Percentiles rank a stretch among this genome's conserved stretches.
phyloP scores from a whole-genome alignment of 2,329 filamentous ascomycete species.

The Westerdykella sp. region DNA sequence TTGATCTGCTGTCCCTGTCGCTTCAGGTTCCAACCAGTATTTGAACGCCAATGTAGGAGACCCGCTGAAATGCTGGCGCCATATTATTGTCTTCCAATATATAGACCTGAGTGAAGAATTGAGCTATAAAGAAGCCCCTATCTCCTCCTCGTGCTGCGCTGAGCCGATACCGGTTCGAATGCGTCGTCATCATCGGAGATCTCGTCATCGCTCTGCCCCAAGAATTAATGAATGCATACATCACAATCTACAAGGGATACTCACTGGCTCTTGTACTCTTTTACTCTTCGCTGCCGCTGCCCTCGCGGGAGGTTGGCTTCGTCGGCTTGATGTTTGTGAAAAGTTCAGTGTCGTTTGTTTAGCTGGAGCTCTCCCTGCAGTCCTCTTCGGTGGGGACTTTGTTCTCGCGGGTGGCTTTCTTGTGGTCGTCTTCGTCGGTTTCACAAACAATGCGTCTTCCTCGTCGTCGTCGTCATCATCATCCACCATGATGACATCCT shows the following conservation, averaged over 20 bases:
- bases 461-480: constrained; percentile 44
- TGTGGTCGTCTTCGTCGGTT: constrained; percentile 11
- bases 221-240: constrained; percentile 4
- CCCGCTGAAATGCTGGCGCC: background rate
- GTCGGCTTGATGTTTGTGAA: constrained; percentile 34
- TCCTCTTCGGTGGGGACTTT: constrained; percentile 26
- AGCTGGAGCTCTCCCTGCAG: constrained; percentile 10
- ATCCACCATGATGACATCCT: constrained; percentile 39
- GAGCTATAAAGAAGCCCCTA: constrained; percentile 5
- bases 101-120: too few species aligned
- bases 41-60: background rate
- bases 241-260: constrained; percentile 6
- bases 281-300: constrained; percentile 19
- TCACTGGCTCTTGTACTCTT: constrained; percentile 38
- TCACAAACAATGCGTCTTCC: constrained; percentile 37
- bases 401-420: constrained; percentile 16
- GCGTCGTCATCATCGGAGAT: constrained; percentile 39
- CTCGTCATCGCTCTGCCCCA: constrained; percentile 36
- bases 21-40: background rate
- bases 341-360: constrained; percentile 41
- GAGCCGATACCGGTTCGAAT: constrained; percentile 32
- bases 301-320: constrained; percentile 25
- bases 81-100: background rate
- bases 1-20: too few species aligned
- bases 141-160: constrained; percentile 22